Evolutionary conservation across 2,329 filamentous ascomycete species (phyloP), one percentile per base, ranked within the genome.

Genomic region (Tolypocladium endophyticum): DNA sequence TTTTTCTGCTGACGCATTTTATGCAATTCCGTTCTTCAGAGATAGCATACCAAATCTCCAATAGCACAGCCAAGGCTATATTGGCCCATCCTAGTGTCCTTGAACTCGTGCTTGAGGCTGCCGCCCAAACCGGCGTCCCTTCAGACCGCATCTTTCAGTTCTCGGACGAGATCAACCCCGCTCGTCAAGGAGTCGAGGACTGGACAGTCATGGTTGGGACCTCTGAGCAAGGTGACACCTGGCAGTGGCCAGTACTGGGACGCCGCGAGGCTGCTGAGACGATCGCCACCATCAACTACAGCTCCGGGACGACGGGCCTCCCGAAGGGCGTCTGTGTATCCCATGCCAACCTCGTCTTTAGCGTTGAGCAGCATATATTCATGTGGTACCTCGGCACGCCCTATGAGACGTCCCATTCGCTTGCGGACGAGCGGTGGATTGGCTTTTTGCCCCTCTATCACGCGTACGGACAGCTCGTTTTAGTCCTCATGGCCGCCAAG

Each of bases 321-420:
- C 78, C 79, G 7, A 81, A 82, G 64, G 78, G 79, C 25, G 79
- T 81, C 4, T 76, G 75, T 63, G 73, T 81, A 35, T 77, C 76
- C 33, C 79, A 82, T 62, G 68, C 74, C 61, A 81, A 81, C 61
- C 68, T 81, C 35, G 72, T 80, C 38, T 74, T 79, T 45, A 81
- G 28, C 28, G 16, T 52, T 33, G 47, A 52, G 47, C 47, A 52
- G 47, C 28, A 11, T 28, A 52, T 52, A 2, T 52, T 52, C 47
- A 52, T 52, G 28, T 28, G 16, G 28, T 30, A 52, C 47, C 28
- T 52, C 18, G 47, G 28, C 28, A 33, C 28, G 16, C 47, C 47
- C 18, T 12, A 52, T 28, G 18, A 52, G 9, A n/a, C 1, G 28
- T 33, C 16, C 47, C 18, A 20, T 20, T 52, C 47, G 3, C 25